Evolutionary conservation across 2,329 filamentous ascomycete species (phyloP).

Genomic region (Gaeumannomyces tritici): DNA sequence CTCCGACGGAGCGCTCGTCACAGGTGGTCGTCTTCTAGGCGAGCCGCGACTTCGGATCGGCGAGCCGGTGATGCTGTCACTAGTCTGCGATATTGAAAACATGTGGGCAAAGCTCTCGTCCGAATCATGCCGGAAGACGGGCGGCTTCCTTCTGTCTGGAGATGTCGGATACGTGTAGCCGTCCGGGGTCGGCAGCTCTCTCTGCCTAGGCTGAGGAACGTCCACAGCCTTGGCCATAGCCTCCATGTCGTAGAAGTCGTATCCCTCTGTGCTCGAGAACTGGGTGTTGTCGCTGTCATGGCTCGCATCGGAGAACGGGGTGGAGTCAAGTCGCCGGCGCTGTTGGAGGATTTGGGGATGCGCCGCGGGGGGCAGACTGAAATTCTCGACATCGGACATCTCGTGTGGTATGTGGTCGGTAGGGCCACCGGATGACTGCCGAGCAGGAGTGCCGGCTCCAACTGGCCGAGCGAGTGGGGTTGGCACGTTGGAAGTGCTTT

Average conservation of each 20-base stretch:
- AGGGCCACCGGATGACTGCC: conserved; percentile 8
- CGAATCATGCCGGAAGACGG: conserved; percentile 40
- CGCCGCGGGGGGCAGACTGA: conserved; percentile 38
- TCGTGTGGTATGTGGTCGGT: conserved; percentile 24
- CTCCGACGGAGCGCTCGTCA: conserved; percentile 3
- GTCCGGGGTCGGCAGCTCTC: conserved; percentile 22
- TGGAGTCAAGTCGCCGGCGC: conserved; percentile 38
- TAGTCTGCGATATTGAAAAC: conserved; percentile 45
- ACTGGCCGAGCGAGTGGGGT: conserved; percentile 49
- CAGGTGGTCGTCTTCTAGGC: neutral
- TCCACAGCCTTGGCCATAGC: conserved; percentile 41
- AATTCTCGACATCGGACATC: conserved; percentile 39
- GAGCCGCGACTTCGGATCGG: conserved; percentile 6
- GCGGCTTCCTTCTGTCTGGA: conserved; percentile 17
- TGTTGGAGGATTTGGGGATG: conserved; percentile 22
- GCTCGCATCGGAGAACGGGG: conserved; percentile 39
- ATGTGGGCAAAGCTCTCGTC: conserved; percentile 48
- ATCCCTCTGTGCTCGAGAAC: conserved; percentile 47
- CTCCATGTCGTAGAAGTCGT: conserved; percentile 58
- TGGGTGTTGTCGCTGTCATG: conserved; percentile 37
- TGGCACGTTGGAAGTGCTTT: conserved; percentile 53
- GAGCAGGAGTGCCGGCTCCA: conserved; percentile 21
- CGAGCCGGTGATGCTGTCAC: conserved; percentile 14
- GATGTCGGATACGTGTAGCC: conserved; percentile 23
- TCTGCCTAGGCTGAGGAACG: conserved; percentile 31